Percentiles rank a stretch among this genome's conserved stretches.
Conservation (phyloP, 2,329 filamentous ascomycete genomes). For the Fusarium sp. region DNA sequence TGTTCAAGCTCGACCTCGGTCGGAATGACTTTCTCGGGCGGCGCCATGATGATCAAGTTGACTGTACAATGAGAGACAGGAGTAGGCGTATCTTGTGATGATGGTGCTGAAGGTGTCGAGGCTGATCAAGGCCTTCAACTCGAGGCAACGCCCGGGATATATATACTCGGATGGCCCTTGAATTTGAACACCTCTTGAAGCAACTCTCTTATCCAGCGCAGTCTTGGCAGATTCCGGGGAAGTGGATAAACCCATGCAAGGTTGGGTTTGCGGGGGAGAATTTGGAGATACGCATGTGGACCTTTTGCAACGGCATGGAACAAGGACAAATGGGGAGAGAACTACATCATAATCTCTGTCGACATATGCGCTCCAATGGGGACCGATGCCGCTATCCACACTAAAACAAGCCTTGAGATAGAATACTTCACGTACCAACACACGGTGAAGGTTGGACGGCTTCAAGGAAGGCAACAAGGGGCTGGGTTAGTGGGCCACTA, state of each 20-base stretch:
- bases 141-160: background rate
- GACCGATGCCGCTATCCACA: background rate
- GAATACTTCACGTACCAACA: background rate
- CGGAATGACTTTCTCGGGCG: constrained; percentile 23
- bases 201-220: background rate
- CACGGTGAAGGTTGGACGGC: background rate
- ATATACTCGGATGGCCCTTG: constrained; percentile 1
- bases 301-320: background rate
- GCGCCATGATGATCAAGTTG: background rate
- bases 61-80: background rate
- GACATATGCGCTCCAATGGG: constrained; percentile 10
- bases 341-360: background rate
- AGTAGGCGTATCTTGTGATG: background rate
- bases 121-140: background rate
- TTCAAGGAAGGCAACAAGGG: background rate
- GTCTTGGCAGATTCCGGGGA: constrained; percentile 16
- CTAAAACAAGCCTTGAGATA: background rate
- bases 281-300: constrained; percentile 6
- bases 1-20: constrained; percentile 24
- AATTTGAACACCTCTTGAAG: background rate
- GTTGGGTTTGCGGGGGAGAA: constrained; percentile 9
- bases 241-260: constrained; percentile 12
- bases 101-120: background rate
- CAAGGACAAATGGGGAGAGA: constrained; percentile 3
- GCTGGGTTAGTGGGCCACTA: background rate